A percentile compares a stretch with the other conserved stretches of the same genome.
These are phyloP conservation scores for Phytophthora constricta DNA, from an alignment of 352 stramenopile species.

Conservation along the genomic window DNA sequence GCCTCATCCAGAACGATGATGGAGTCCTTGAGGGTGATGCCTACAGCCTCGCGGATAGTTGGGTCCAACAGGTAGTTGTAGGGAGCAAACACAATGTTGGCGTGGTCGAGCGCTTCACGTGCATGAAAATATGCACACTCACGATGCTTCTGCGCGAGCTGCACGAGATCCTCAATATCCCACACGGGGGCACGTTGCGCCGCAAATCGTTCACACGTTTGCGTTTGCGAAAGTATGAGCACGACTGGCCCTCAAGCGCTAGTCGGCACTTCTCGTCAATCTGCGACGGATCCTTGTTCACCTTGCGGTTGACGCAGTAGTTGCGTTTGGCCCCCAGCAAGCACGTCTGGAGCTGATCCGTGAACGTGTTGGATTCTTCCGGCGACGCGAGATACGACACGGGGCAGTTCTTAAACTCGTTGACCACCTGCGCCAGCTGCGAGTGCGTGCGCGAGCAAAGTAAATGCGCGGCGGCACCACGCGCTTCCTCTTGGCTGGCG, in stretches of 20 bases:
- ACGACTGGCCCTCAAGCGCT: slow-evolving; percentile 37
- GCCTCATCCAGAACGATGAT: slow-evolving; percentile 89
- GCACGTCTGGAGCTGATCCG: slow-evolving; percentile 75
- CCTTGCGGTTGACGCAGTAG: slow-evolving; percentile 79
- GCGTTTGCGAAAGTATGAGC: slow-evolving; percentile 45
- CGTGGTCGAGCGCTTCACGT: slow-evolving; percentile 52
- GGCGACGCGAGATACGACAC: slow-evolving; percentile 60
- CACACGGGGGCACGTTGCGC: slow-evolving; percentile 66
- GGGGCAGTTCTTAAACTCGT: slow-evolving; percentile 83
- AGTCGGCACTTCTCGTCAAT: slow-evolving; percentile 83
- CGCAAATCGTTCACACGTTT: slow-evolving; percentile 48
- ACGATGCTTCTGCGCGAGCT: slow-evolving; percentile 71
- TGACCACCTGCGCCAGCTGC: slow-evolving; percentile 81
- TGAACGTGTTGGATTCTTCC: slow-evolving; percentile 36
- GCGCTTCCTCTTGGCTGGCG: slow-evolving; percentile 29
- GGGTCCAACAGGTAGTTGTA: slow-evolving; percentile 91
- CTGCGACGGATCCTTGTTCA: slow-evolving; percentile 61
- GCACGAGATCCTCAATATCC: slow-evolving; percentile 87
- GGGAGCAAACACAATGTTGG: slow-evolving; percentile 87
- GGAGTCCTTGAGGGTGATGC: slow-evolving; percentile 73
- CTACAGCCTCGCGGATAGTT: slow-evolving; percentile 69
- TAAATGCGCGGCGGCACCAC: slow-evolving; percentile 74
- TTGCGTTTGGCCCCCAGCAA: slow-evolving; percentile 83
- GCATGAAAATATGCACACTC: slow-evolving; percentile 86
- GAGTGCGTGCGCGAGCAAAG: slow-evolving; percentile 90